Conservation (phyloP, 2,329 filamentous ascomycete species). For the Colletotrichum sublineola region DNA sequence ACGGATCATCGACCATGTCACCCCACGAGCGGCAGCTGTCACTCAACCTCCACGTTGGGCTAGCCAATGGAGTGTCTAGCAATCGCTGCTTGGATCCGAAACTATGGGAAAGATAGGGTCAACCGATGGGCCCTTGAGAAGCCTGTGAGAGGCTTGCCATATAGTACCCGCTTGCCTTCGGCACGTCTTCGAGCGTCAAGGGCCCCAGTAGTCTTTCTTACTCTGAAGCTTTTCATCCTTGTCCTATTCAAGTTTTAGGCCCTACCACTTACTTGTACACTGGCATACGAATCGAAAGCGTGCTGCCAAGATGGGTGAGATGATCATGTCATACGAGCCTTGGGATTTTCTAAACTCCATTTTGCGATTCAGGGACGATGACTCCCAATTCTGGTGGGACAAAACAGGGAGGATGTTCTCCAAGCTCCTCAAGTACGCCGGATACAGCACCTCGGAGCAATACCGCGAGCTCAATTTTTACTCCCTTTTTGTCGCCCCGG, state of each 20-base stretch:
- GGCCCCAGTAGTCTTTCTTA: background rate
- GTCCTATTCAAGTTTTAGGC: background rate
- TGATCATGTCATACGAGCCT: constrained; percentile 36
- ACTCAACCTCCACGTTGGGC: constrained; percentile 11
- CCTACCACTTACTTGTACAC: background rate
- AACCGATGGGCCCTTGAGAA: background rate
- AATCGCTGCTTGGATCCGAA: constrained; percentile 4
- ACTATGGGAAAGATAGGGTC: background rate
- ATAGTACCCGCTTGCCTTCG: constrained; percentile 8
- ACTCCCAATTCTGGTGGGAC: constrained; percentile 40
- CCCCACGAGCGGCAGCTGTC: background rate
- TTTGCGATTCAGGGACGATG: constrained; percentile 35
- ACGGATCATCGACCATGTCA: constrained; percentile 12
- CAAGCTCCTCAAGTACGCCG: constrained; percentile 34
- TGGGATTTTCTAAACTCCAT: constrained; percentile 40
- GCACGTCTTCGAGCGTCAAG: background rate
- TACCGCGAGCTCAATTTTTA: constrained; percentile 40
- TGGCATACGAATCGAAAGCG: too few relatives aligned
- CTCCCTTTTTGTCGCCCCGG: constrained; percentile 39
- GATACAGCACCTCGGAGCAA: constrained; percentile 36
- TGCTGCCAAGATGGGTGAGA: constrained; percentile 34
- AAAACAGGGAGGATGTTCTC: constrained; percentile 38
- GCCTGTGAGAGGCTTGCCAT: constrained; percentile 4
- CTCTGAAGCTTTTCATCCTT: background rate
- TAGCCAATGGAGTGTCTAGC: constrained; percentile 12